Evolutionary conservation across 129 eudicot species (phyloP).

Genomic region (Glebionis coronaria): DNA sequence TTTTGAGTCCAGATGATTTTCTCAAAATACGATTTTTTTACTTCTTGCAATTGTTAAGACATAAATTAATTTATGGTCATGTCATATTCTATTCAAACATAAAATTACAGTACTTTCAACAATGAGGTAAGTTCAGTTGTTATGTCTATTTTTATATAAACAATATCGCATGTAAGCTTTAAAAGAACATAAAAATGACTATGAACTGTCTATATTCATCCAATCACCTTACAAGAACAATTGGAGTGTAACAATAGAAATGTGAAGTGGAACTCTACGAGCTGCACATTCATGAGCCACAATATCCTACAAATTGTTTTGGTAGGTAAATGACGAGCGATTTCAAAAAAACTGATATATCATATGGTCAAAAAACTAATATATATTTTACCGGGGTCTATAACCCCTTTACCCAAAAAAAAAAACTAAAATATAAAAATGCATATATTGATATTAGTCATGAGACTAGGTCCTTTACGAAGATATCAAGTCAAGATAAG

Average conservation of each 20-base stretch:
- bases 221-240: no score
- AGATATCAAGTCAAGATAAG: constrained; percentile 98
- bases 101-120: not conserved
- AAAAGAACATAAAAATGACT: not conserved
- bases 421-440: not conserved
- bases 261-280: no score
- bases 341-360: constrained; percentile 1
- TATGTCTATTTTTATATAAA: no score
- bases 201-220: not conserved
- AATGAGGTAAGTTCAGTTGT: not conserved
- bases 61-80: not conserved
- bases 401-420: no score
- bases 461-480: constrained; percentile 98
- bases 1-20: no score
- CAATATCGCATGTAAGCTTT: not conserved
- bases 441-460: constrained; percentile 30
- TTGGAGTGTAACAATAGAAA: no score
- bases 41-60: not conserved
- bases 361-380: no score
- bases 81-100: not conserved
- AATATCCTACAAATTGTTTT: constrained; percentile 61
- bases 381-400: no score
- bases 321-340: constrained; percentile 10
- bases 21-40: no score
- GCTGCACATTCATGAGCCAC: constrained; percentile 88